phyloP scores from a whole-genome alignment of 176 grass and related monocot species.

The Juncus effusus region DNA sequence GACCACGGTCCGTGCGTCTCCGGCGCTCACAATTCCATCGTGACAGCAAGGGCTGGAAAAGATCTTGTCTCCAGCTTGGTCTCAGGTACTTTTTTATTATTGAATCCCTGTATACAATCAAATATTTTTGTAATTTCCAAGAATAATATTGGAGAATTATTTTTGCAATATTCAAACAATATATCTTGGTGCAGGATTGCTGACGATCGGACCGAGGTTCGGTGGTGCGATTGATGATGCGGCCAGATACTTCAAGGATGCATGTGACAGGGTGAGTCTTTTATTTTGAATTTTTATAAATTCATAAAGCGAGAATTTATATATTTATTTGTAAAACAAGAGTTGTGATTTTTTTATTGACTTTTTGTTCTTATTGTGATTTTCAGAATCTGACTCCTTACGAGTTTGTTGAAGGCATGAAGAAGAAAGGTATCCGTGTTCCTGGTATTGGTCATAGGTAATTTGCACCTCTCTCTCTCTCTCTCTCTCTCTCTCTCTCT shows the following conservation, averaged over 20 bases:
- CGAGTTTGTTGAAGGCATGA: conserved; percentile 98
- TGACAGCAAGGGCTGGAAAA: conserved; percentile 92
- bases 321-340: neutral
- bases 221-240: conserved; percentile 99
- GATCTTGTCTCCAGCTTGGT: conserved; percentile 97
- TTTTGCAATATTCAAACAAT: too few relatives aligned
- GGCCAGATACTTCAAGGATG: conserved; percentile 98
- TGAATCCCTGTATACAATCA: neutral
- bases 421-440: conserved; percentile 99
- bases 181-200: conserved; percentile 66
- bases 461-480: too few relatives aligned
- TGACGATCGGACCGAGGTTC: conserved; percentile 95
- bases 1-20: conserved; percentile 99
- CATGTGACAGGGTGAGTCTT: conserved; percentile 69
- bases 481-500: too few relatives aligned
- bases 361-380: neutral
- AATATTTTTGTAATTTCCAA: neutral
- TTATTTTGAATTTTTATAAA: neutral
- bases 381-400: conserved; percentile 75
- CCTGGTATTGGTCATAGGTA: conserved; percentile 99
- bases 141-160: too few relatives aligned
- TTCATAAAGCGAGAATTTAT: neutral
- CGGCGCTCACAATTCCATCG: conserved; percentile 97
- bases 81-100: conserved; percentile 59
- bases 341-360: neutral